Percentiles rank a stretch among this genome's conserved stretches.
These are phyloP conservation scores for Penicillium psychrosexuale DNA, from an alignment of 2,329 filamentous ascomycete genomes.

Conservation along the genomic window DNA sequence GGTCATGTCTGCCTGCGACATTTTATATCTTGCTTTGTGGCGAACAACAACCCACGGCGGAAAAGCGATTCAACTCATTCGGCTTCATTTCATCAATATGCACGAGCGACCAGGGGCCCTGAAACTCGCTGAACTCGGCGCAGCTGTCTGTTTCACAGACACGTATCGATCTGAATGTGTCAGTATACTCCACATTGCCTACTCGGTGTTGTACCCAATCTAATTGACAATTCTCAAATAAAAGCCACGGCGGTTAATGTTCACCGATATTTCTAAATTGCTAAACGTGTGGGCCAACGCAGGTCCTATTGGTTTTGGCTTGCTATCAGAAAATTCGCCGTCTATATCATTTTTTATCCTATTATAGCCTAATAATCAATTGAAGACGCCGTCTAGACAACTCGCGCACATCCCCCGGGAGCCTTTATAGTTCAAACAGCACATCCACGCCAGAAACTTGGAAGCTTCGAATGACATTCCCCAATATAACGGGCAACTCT, in stretches of 20 bases:
- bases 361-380: background rate
- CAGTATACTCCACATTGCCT: background rate
- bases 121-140: background rate
- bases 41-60: background rate
- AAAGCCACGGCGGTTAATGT: background rate
- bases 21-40: slow-evolving; percentile 1
- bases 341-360: too few relatives aligned
- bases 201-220: background rate
- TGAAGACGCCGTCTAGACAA: background rate
- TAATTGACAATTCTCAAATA: background rate
- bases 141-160: slow-evolving; percentile 1
- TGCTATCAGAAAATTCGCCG: too few relatives aligned
- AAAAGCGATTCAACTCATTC: background rate
- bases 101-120: background rate
- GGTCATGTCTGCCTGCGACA: background rate
- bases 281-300: background rate
- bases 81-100: background rate
- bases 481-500: background rate
- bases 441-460: background rate
- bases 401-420: background rate
- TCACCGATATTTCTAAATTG: background rate
- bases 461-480: background rate
- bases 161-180: background rate
- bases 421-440: background rate
- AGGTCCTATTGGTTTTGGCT: background rate